Evolutionary conservation across 371 early-diverging fungal species (phyloP).

Genomic region (Rhizopus stolonifer): DNA sequence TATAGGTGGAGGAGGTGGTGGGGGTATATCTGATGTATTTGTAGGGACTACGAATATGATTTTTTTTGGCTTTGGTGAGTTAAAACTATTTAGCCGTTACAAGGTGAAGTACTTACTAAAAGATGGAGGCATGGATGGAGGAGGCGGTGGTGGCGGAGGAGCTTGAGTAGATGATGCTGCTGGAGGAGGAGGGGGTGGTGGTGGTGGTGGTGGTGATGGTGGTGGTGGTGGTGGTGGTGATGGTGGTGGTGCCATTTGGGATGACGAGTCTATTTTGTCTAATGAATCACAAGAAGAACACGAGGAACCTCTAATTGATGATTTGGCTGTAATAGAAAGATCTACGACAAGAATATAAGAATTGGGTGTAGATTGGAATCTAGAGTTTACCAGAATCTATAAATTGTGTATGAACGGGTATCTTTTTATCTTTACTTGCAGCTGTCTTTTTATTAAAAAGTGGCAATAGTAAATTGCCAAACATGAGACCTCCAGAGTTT

Average conservation of each 20-base stretch:
- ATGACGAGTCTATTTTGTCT: not conserved
- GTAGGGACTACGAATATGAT: too few relatives aligned
- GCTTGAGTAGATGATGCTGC: too few relatives aligned
- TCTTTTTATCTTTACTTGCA: not conserved
- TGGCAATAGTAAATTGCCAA: conserved; percentile 8
- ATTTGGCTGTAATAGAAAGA: not conserved
- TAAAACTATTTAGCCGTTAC: too few relatives aligned
- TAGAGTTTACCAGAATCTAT: not conserved
- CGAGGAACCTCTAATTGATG: not conserved
- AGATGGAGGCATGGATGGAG: too few relatives aligned
- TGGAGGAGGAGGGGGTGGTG: conserved; percentile 17
- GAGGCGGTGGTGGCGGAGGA: too few relatives aligned
- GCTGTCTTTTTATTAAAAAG: conserved; percentile 6
- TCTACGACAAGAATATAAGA: too few relatives aligned
- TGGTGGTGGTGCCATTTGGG: conserved; percentile 10
- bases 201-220: conserved; percentile 15
- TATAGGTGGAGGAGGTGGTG: conserved; percentile 20
- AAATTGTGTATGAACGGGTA: not conserved
- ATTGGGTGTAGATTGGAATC: too few relatives aligned
- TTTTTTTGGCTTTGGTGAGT: too few relatives aligned
- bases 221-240: conserved; percentile 15
- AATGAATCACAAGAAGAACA: not conserved
- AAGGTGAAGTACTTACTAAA: too few relatives aligned
- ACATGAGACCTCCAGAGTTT: conserved; percentile 1
- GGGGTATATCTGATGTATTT: conserved; percentile 5